Conservation (phyloP, 768 basidiomycete species). For the Pholiota conissans region DNA sequence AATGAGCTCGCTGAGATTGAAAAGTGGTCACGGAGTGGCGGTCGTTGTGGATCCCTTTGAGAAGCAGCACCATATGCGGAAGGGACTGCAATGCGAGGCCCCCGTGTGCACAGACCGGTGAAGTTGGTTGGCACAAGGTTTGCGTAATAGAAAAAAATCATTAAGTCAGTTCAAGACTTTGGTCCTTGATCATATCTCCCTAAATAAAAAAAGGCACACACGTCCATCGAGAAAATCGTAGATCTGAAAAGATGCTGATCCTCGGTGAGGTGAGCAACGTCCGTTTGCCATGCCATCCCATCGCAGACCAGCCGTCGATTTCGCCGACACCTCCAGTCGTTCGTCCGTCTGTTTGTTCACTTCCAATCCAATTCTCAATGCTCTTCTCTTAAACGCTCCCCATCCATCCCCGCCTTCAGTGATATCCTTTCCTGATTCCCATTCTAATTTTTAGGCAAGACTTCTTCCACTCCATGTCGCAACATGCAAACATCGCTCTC, state of each 20-base stretch:
- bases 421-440: conserved; percentile 21
- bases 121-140: background rate
- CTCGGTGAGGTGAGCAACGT: conserved; percentile 31
- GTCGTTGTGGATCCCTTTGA: conserved; percentile 25
- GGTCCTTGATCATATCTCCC: conserved; percentile 11
- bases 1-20: conserved; percentile 18
- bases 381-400: conserved; percentile 21
- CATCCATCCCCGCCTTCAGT: conserved; percentile 13
- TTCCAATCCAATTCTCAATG: conserved; percentile 13
- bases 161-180: conserved; percentile 9
- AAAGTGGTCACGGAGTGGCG: conserved; percentile 21
- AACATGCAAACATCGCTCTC: conserved; percentile 11
- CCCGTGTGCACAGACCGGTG: conserved; percentile 11
- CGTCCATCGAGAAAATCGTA: conserved; percentile 10
- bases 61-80: conserved; percentile 20
- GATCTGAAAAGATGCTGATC: conserved; percentile 31
- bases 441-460: conserved; percentile 10
- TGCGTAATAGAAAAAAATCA: conserved; percentile 15
- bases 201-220: conserved; percentile 18
- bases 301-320: conserved; percentile 24
- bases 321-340: conserved; percentile 24
- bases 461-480: conserved; percentile 15
- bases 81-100: conserved; percentile 10
- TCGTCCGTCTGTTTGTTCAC: conserved; percentile 14
- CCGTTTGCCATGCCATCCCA: conserved; percentile 24